Evolutionary conservation across 129 eudicot species (phyloP).

Genomic region (Escallonia rubra): DNA sequence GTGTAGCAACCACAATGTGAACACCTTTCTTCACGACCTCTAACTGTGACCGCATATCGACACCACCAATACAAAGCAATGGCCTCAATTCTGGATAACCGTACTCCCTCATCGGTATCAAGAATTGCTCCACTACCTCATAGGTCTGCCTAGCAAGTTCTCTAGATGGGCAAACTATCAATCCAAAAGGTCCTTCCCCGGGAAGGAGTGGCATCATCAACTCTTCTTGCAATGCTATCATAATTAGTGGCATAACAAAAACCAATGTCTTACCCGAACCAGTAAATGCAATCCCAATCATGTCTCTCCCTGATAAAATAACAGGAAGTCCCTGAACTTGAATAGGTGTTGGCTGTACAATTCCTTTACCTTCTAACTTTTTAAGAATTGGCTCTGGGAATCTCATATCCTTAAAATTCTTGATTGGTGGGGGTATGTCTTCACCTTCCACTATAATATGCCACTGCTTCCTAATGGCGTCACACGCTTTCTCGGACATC

Average conservation of each 20-base stretch:
- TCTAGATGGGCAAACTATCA: constrained; percentile 77
- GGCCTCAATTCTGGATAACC: constrained; percentile 74
- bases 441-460: constrained; percentile 87
- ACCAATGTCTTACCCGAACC: constrained; percentile 83
- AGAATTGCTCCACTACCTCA: constrained; percentile 71
- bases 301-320: constrained; percentile 70
- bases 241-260: constrained; percentile 65
- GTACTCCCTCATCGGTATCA: constrained; percentile 48
- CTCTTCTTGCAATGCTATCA: constrained; percentile 86
- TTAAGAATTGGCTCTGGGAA: constrained; percentile 70
- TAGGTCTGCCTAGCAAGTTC: constrained; percentile 81
- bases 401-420: constrained; percentile 70
- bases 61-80: constrained; percentile 68
- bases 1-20: constrained; percentile 92
- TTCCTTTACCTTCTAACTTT: constrained; percentile 62
- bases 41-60: constrained; percentile 65
- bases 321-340: constrained; percentile 90
- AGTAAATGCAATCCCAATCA: constrained; percentile 87
- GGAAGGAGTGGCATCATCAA: constrained; percentile 80
- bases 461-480: constrained; percentile 58
- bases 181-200: constrained; percentile 87
- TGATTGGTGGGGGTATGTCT: constrained; percentile 75
- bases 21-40: constrained; percentile 78
- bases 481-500: constrained; percentile 58
- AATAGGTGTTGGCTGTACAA: constrained; percentile 73